phyloP scores from a whole-genome alignment of 208 protist genomes.

The Crithidia expoeki region DNA sequence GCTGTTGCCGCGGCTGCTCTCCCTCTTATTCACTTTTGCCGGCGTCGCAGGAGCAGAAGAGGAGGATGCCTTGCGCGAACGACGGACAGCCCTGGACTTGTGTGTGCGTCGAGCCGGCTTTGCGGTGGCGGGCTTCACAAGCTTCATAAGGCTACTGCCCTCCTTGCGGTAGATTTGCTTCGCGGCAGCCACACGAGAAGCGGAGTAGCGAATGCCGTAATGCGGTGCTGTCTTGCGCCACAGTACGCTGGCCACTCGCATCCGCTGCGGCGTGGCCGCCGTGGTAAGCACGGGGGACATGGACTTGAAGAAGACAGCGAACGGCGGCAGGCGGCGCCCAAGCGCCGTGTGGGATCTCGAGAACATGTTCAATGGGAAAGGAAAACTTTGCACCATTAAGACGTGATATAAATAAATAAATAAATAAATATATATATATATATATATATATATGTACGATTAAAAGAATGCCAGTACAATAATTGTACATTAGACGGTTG shows the following conservation, averaged over 20 bases:
- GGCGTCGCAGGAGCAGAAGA: background rate
- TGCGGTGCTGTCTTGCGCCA: slow-evolving; percentile 25
- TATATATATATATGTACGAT: too few species aligned
- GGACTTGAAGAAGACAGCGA: slow-evolving; percentile 34
- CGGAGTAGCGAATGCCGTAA: slow-evolving; percentile 26
- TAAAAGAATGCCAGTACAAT: too few species aligned
- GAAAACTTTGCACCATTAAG: background rate
- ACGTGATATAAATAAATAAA: background rate
- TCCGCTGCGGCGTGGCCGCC: background rate
- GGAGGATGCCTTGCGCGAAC: background rate
- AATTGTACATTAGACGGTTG: too few species aligned
- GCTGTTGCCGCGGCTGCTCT: background rate
- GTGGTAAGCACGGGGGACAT: slow-evolving; percentile 4
- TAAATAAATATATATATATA: background rate
- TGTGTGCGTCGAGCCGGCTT: background rate
- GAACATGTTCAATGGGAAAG: slow-evolving; percentile 17
- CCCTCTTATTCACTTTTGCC: slow-evolving; percentile 1
- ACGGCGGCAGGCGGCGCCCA: slow-evolving; percentile 27
- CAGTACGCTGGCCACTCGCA: slow-evolving; percentile 23
- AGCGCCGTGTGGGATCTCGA: slow-evolving; percentile 24
- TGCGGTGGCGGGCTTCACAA: background rate
- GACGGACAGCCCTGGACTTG: background rate
- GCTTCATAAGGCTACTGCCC: background rate
- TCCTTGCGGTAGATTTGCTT: slow-evolving; percentile 24
- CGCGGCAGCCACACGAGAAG: slow-evolving; percentile 20